A percentile compares a stretch with the other conserved stretches of the same genome.
Evolutionary conservation across 1,284 basidiomycete species (phyloP).

Genomic region (Athelia psychrophila): DNA sequence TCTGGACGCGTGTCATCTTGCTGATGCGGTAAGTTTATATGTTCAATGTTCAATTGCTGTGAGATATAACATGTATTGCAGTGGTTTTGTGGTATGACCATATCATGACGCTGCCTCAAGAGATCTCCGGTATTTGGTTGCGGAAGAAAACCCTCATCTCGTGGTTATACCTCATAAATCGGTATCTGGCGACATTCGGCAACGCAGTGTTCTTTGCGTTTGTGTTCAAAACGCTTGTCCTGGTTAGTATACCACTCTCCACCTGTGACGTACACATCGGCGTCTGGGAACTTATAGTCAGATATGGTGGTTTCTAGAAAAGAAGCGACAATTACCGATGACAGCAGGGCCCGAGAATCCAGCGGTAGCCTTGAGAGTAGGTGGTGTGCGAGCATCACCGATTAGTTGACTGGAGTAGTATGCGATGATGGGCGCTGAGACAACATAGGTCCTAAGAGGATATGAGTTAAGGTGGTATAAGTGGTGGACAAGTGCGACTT

Average conservation of each 20-base stretch:
- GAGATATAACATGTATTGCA: too few species aligned
- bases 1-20: too few species aligned
- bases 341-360: conserved; percentile 64
- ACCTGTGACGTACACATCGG: conserved; percentile 52
- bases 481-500: not conserved
- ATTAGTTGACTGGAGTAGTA: conserved; percentile 70
- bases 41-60: too few species aligned
- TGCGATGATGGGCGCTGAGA: conserved; percentile 58
- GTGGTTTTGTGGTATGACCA: not conserved
- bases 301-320: not conserved
- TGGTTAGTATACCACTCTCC: conserved; percentile 42
- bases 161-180: not conserved
- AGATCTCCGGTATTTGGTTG: not conserved
- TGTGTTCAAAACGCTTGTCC: conserved; percentile 38
- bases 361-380: conserved; percentile 55
- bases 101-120: not conserved
- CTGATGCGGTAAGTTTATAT: too few species aligned
- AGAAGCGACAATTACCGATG: conserved; percentile 44
- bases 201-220: not conserved
- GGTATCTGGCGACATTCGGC: not conserved
- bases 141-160: not conserved
- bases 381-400: conserved; percentile 60
- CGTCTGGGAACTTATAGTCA: conserved; percentile 33
- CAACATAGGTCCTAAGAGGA: conserved; percentile 50
- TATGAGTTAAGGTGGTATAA: not conserved